Conservation (phyloP, 441 rosid genomes). For the Populus hybrid region DNA sequence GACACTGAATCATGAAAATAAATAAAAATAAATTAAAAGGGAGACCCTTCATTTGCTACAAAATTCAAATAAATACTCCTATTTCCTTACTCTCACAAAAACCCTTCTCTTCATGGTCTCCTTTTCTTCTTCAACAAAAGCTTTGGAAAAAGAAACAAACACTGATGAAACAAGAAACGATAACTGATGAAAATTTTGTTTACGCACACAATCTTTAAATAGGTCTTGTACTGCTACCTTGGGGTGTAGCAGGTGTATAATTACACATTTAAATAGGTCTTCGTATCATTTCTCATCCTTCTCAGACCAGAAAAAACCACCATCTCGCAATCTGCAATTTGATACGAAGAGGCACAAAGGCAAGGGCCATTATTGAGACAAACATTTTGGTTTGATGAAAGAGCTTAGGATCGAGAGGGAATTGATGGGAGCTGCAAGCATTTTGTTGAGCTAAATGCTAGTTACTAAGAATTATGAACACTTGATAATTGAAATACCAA, state of each 20-base stretch:
- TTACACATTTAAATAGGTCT: no score
- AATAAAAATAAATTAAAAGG: no score
- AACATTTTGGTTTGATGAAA: neutral
- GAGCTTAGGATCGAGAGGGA: neutral
- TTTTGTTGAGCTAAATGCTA: no score
- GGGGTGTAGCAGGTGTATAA: neutral
- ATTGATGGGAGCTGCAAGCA: no score
- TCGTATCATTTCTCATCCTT: neutral
- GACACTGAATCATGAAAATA: no score
- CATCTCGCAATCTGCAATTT: neutral
- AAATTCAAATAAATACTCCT: no score
- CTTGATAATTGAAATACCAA: no score
- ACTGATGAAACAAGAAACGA: neutral
- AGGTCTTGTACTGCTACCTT: neutral
- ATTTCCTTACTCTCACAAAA: no score
- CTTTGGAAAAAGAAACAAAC: neutral
- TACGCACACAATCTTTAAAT: neutral
- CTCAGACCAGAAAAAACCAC: constrained; percentile 17
- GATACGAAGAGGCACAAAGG: neutral
- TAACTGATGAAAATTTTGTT: neutral
- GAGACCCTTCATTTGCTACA: no score
- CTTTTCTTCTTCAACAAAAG: no score
- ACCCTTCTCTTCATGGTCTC: no score
- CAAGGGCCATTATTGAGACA: neutral
- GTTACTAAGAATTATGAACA: no score